Percentiles rank a stretch among this genome's conserved stretches.
phyloP scores from a whole-genome alignment of 495 filamentous ascomycete genomes.

The Penicillium cosmopolitanum region DNA sequence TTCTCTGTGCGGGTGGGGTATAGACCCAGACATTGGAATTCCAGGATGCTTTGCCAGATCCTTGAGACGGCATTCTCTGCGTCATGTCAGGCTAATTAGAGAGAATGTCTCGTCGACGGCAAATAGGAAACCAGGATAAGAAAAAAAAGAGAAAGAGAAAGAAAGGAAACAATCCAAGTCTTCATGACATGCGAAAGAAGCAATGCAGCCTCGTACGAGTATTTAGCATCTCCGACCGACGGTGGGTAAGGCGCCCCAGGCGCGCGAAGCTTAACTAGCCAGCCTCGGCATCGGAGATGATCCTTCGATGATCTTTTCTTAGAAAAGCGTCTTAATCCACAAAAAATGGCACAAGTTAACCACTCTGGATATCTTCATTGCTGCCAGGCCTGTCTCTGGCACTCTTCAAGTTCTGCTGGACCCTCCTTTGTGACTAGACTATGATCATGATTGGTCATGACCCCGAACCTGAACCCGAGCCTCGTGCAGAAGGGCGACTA shows the following conservation, averaged over 20 bases:
- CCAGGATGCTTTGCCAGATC: not conserved
- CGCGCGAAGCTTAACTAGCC: not conserved
- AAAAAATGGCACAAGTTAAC: too few relatives aligned
- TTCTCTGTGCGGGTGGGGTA: not conserved
- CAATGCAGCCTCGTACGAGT: not conserved
- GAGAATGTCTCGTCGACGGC: not conserved
- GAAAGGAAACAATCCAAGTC: not conserved
- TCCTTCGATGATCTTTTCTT: not conserved
- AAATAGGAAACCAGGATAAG: not conserved
- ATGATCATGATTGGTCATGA: too few relatives aligned
- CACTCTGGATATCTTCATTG: too few relatives aligned
- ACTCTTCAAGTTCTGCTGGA: too few relatives aligned
- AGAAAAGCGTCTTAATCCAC: not conserved
- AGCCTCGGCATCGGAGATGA: not conserved
- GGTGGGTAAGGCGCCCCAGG: not conserved
- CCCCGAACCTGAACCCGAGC: too few relatives aligned
- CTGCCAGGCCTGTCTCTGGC: too few relatives aligned
- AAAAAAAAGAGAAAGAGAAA: not conserved
- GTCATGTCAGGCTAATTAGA: not conserved
- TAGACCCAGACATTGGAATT: not conserved
- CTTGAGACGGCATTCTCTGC: not conserved
- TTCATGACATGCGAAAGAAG: not conserved
- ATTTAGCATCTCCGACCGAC: not conserved
- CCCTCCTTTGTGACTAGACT: too few relatives aligned
- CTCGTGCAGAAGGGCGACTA: too few relatives aligned